Conservation (phyloP, 2,329 filamentous ascomycete species). For the Aureobasidium melanogenum region DNA sequence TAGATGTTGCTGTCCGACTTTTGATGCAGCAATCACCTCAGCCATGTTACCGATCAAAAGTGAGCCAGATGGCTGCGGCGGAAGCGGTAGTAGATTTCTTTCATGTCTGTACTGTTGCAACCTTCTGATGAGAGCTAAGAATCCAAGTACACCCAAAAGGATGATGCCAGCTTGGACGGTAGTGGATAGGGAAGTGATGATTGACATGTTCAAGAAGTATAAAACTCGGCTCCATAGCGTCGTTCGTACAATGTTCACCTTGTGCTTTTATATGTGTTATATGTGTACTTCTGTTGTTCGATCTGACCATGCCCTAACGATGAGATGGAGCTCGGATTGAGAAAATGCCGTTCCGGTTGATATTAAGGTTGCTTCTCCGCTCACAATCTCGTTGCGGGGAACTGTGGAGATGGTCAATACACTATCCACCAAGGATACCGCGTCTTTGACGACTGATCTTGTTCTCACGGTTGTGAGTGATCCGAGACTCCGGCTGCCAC, state of each 20-base stretch:
- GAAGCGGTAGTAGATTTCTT: neutral
- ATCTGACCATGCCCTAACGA: neutral
- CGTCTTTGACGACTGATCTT: neutral
- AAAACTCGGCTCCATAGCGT: neutral
- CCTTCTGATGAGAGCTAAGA: neutral
- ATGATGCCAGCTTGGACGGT: neutral
- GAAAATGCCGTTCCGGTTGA: neutral
- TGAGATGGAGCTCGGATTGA: neutral
- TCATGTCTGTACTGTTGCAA: neutral
- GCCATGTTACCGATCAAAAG: neutral
- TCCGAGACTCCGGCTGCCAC: neutral
- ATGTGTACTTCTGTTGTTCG: neutral
- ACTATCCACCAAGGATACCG: neutral
- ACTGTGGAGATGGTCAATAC: neutral
- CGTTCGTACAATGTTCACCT: neutral
- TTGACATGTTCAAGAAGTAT: neutral
- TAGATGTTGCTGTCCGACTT: neutral
- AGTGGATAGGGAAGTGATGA: neutral
- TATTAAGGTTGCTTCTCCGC: neutral
- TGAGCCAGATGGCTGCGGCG: neutral
- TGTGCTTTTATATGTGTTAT: neutral
- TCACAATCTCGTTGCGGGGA: neutral
- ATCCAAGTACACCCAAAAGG: neutral
- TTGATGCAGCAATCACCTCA: neutral
- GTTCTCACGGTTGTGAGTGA: neutral